A percentile compares a stretch with the other conserved stretches of the same genome.
These are phyloP conservation scores for Colletotrichum gloeosporioides DNA, from an alignment of 2,329 filamentous ascomycete species.

Conservation along the genomic window DNA sequence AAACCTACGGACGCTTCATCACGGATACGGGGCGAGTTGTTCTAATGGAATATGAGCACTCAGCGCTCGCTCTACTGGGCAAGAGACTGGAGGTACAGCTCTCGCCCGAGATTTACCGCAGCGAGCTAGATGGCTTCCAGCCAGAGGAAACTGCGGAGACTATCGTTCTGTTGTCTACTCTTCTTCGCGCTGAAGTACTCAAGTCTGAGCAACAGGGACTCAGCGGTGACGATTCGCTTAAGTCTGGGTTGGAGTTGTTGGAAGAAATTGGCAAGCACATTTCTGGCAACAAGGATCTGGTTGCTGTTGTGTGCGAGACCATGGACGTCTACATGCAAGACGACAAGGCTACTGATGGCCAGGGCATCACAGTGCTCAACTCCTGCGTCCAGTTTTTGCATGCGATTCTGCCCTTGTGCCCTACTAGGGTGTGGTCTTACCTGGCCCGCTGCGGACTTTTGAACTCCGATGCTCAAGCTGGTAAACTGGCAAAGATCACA, in stretches of 20 bases:
- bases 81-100: constrained; percentile 75
- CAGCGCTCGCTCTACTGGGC: constrained; percentile 79
- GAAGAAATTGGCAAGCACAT: constrained; percentile 61
- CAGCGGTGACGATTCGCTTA: constrained; percentile 22
- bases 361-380: constrained; percentile 68
- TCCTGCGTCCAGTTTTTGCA: constrained; percentile 83
- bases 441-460: constrained; percentile 82
- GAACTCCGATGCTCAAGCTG: constrained; percentile 76
- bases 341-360: constrained; percentile 59
- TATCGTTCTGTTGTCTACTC: constrained; percentile 73
- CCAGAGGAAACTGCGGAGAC: constrained; percentile 73
- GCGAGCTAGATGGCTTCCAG: constrained; percentile 58
- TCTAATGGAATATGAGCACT: constrained; percentile 80
- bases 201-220: constrained; percentile 31
- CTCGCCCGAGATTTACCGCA: constrained; percentile 58
- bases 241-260: constrained; percentile 54
- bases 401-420: constrained; percentile 74
- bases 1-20: constrained; percentile 75
- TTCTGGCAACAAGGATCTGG: constrained; percentile 72
- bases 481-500: constrained; percentile 78
- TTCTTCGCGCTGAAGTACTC: constrained; percentile 62
- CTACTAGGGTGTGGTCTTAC: constrained; percentile 89
- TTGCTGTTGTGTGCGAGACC: constrained; percentile 82
- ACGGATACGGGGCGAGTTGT: constrained; percentile 80
- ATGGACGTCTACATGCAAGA: constrained; percentile 75